Base-by-base conservation (phyloP, 352 stramenopile genomes). In the Globisporangium spiculum region DNA sequence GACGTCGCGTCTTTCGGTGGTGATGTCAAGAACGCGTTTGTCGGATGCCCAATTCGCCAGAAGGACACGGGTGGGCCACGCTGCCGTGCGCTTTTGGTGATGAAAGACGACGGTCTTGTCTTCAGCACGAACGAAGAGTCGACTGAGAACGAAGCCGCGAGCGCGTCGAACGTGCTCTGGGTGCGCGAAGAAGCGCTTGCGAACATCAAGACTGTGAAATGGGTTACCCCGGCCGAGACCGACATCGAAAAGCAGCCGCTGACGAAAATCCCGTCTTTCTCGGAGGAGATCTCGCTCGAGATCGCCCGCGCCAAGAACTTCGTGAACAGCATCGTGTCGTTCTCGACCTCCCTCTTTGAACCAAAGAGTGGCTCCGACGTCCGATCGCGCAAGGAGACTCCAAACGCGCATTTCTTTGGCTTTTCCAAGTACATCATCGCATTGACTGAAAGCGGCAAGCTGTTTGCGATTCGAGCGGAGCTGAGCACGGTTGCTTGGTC, bases 391-490 rank as follows among this genome's bases (percentile, higher is more conserved):
- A 80, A 83, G 66, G 81, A 89, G 56, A 81, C 81, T 12, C 72
- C 63, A 3, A 93, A 92, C 59, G 79, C 87, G 8, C 87, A 93
- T 54, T 80, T 93, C 44, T 93, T 95, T 55, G 86, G 86, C 4
- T 93, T 94, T 63, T 92, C 88, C 34, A 95, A 95, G 83, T 89
- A 88, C 61, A 86, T 93, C 32, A 72, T 95, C 52, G 72, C 81
- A 26, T 69, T 91, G 20, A 95, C 86, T 14, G 76, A 89, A 22
- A 94, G 84, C 22, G 88, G 88, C 48, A 92, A 92, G 69, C 71
- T 95, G 34, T 94, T 90, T 72, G 86, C 84, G 22, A 85, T 95
- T 34, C 84, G 83, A n/a, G 83, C 86, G 16, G 84, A 93, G 56
- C 84, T 85, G 26, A 91, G 81, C 54, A 84, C 77, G 1, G 74